Evolutionary conservation across 176 grass and related monocot species (phyloP), one percentile per base, ranked within the genome.

Genomic region (Miscanthus lutarioriparius): DNA sequence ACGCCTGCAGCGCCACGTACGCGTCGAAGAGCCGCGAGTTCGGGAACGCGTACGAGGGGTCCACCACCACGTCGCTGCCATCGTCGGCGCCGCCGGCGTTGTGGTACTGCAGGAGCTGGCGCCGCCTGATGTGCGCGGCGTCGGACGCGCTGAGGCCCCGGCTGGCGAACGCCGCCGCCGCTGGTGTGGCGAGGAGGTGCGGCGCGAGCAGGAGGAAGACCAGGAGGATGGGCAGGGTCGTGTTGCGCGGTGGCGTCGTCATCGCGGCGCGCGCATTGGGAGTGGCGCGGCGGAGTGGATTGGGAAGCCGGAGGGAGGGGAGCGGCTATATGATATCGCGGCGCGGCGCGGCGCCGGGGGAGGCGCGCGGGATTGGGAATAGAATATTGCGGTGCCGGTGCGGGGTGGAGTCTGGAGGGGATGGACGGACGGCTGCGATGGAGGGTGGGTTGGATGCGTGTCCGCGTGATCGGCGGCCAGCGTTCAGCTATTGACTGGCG

Each of bases 1-100:
- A 97, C 2, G 89, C 85, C 67, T 92, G 94, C 62, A 97, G 86
- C 22, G 91, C 94, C 8, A 97, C 76, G 91, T 97, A 97, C 36
- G 94, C 91, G 81, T 91, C 91, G 41, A 85, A 87, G 22, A 94
- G 89, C 10, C 71, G 91, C 16, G 65, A 23, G 79, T 94, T 97
- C 5, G 75, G 81, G 89, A 97, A 97, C 10, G 76, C 0, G 66
- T 90, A 94, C 10, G 87, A 82, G 19, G 89, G 85, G 56, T 61
- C 56, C 7, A 59, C 54, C 16, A 4, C 22, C 10, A 28, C 12
- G 87, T 93, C 87, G 10, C 89, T 69, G 13, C 68, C 47, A 12
- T 71, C 84, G 36, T 67, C 38, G 26, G 58, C 75, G 26, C 75
- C 78, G 16, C 40, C 23, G 75, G 0, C 1, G 20, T 15, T 3